Percentiles rank a stretch among this genome's conserved stretches.
These are phyloP conservation scores for Phoma sp. DNA, from an alignment of 2,329 filamentous ascomycete genomes.

Conservation along the genomic window DNA sequence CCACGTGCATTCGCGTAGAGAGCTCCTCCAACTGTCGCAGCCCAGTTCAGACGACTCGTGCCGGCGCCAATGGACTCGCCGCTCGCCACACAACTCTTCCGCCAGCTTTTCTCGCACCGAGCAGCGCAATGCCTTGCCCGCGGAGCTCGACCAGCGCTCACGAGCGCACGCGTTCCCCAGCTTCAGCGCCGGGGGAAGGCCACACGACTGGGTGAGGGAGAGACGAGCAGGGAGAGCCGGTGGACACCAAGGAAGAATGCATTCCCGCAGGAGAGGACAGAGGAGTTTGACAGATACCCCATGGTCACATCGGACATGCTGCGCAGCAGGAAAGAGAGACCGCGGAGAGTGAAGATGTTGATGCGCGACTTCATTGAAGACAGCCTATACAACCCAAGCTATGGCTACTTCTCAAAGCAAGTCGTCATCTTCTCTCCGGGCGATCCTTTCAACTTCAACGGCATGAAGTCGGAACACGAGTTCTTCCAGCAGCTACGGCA, in stretches of 20 bases:
- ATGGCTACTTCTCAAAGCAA: conserved; percentile 96
- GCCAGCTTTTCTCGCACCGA: conserved; percentile 81
- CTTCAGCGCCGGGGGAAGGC: conserved; percentile 41
- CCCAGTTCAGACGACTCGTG: conserved; percentile 12
- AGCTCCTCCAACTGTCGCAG: conserved; percentile 24
- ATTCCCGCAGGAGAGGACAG: conserved; percentile 75
- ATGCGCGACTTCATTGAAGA: conserved; percentile 98
- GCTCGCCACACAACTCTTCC: conserved; percentile 77
- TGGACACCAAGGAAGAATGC: conserved; percentile 87
- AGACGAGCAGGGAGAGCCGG: conserved; percentile 66
- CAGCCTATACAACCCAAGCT: conserved; percentile 90
- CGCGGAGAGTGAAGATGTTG: conserved; percentile 92
- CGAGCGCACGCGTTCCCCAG: conserved; percentile 45
- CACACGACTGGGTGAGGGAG: conserved; percentile 36
- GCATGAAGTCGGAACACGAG: conserved; percentile 80
- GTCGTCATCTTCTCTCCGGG: conserved; percentile 95
- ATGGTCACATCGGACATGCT: conserved; percentile 84
- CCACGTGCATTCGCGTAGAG: conserved; percentile 31
- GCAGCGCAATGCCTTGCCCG: conserved; percentile 61
- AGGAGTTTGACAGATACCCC: conserved; percentile 83
- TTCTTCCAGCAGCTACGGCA: conserved; percentile 79
- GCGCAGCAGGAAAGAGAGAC: conserved; percentile 74
- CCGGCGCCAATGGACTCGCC: conserved; percentile 76
- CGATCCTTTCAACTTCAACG: conserved; percentile 86
- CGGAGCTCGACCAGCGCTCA: conserved; percentile 47